Percentiles rank a stretch among this genome's conserved stretches.
These are phyloP conservation scores for Paraconiothyrium sp. DNA, from an alignment of 2,329 filamentous ascomycete species.

Conservation along the genomic window DNA sequence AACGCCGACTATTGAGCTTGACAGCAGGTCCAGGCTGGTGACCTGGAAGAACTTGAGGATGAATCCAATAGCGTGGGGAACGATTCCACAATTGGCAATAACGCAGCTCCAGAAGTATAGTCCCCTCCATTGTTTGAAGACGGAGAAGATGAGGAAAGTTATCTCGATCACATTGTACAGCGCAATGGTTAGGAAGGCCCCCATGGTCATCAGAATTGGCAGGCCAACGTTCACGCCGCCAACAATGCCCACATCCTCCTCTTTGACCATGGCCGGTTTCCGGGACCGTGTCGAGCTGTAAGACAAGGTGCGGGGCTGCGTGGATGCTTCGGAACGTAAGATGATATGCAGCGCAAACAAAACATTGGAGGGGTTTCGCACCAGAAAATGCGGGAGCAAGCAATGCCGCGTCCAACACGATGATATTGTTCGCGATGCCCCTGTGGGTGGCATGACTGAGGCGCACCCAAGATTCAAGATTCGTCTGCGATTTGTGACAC, in stretches of 20 bases:
- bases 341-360: too few relatives aligned
- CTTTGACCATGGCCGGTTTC: slow-evolving; percentile 6
- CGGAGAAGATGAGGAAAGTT: slow-evolving; percentile 23
- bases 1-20: slow-evolving; percentile 54
- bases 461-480: too few relatives aligned
- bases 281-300: too few relatives aligned
- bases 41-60: slow-evolving; percentile 46
- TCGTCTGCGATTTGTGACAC: too few relatives aligned
- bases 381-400: too few relatives aligned
- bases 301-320: too few relatives aligned
- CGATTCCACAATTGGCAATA: slow-evolving; percentile 53
- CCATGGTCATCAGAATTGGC: slow-evolving; percentile 28
- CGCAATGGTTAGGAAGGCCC: slow-evolving; percentile 18
- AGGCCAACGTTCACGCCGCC: slow-evolving; percentile 23
- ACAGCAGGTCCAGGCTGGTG: slow-evolving; percentile 38
- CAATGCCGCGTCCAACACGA: too few relatives aligned
- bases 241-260: slow-evolving; percentile 22
- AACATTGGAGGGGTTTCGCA: too few relatives aligned
- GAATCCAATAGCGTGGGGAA: slow-evolving; percentile 56
- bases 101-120: slow-evolving; percentile 58
- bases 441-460: too few relatives aligned
- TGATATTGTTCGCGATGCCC: too few relatives aligned
- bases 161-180: slow-evolving; percentile 45
- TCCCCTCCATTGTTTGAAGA: slow-evolving; percentile 44
- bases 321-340: too few relatives aligned